These are phyloP conservation scores for Diaporthe ilicicola DNA, from an alignment of 2,329 filamentous ascomycete genomes.

Conservation along the genomic window DNA sequence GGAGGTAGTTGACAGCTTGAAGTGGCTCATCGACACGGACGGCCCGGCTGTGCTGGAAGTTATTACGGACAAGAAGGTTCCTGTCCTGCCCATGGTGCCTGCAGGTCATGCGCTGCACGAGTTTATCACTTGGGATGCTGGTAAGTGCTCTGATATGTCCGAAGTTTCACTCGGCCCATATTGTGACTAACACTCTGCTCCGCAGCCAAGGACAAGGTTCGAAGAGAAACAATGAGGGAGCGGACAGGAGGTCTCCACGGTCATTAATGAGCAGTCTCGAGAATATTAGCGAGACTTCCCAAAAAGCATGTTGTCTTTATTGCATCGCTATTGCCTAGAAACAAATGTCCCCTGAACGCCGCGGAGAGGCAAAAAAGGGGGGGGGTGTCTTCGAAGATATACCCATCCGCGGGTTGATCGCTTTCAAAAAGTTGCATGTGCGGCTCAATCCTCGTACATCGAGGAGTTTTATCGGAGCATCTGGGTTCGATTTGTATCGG, in stretches of 20 bases:
- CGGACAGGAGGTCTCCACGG: slow-evolving; percentile 63
- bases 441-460: slow-evolving; percentile 10
- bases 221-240: slow-evolving; percentile 72
- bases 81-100: slow-evolving; percentile 97
- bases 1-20: slow-evolving; percentile 79
- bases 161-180: not conserved
- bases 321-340: not conserved
- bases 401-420: slow-evolving; percentile 19
- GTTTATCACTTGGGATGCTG: slow-evolving; percentile 87
- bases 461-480: slow-evolving; percentile 16
- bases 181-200: slow-evolving; percentile 45
- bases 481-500: not conserved
- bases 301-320: not conserved
- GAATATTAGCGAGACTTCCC: not conserved
- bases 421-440: slow-evolving; percentile 22
- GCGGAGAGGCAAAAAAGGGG: not conserved
- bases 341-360: not conserved
- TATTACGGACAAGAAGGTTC: slow-evolving; percentile 88
- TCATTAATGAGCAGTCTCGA: slow-evolving; percentile 31
- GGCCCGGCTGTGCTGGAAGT: slow-evolving; percentile 95
- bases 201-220: slow-evolving; percentile 72
- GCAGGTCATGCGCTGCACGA: slow-evolving; percentile 88
- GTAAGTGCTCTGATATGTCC: slow-evolving; percentile 53
- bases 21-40: slow-evolving; percentile 88
- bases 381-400: not conserved